Percentiles rank a stretch among this genome's conserved stretches.
Conservation (phyloP, 805 yeast species). For the Saccharomycopsis fodiens region DNA sequence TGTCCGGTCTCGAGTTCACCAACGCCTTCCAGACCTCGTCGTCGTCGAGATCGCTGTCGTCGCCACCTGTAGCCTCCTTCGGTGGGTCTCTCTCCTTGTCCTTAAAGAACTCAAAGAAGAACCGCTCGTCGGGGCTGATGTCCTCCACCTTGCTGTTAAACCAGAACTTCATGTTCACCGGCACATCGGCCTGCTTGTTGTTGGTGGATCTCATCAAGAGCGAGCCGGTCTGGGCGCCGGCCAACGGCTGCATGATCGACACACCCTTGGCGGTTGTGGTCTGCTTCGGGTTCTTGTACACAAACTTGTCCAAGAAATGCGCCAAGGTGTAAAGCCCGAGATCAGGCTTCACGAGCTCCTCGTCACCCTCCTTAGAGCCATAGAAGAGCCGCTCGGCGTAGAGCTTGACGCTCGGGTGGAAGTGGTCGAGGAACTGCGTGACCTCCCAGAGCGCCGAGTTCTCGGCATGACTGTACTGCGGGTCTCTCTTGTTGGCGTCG, state of each 20-base stretch:
- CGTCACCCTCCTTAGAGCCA: conserved; percentile 26
- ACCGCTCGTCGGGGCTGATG: conserved; percentile 79
- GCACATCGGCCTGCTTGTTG: conserved; percentile 34
- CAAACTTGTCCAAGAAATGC: conserved; percentile 92
- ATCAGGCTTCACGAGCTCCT: conserved; percentile 66
- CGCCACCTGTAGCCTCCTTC: conserved; percentile 29
- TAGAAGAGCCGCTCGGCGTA: conserved; percentile 64
- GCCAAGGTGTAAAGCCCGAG: conserved; percentile 78
- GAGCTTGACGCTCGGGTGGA: conserved; percentile 83
- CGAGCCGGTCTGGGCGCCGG: conserved; percentile 71
- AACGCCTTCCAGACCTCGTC: conserved; percentile 78
- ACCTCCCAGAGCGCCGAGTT: conserved; percentile 84
- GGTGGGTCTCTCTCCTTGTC: conserved; percentile 40
- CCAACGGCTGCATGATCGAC: conserved; percentile 96
- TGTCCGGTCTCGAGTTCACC: conserved; percentile 66
- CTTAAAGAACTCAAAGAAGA: conserved; percentile 80
- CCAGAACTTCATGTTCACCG: conserved; percentile 88
- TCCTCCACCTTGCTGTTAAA: conserved; percentile 50
- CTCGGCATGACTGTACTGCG: conserved; percentile 82
- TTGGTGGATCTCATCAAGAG: conserved; percentile 58
- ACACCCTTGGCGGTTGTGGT: conserved; percentile 70
- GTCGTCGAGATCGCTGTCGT: conserved; percentile 46
- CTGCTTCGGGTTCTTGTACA: conserved; percentile 84
- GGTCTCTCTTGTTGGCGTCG: conserved; percentile 88
- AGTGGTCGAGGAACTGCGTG: conserved; percentile 64